Percentiles rank a stretch among this genome's conserved stretches.
phyloP scores from a whole-genome alignment of 2,329 filamentous ascomycete genomes.

The Herpotrichia juniperi region DNA sequence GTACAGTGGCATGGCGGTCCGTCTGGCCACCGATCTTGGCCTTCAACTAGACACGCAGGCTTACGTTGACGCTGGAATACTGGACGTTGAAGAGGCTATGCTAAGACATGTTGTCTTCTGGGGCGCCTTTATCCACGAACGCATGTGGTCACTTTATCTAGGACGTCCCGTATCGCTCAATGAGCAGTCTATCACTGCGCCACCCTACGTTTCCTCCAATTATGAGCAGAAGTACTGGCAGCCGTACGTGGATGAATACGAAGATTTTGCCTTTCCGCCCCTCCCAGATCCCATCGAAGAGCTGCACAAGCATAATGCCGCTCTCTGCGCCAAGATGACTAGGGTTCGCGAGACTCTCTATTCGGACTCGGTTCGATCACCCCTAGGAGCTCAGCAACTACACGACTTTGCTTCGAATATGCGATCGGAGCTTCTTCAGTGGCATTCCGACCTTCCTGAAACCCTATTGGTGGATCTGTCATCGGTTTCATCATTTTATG shows the following conservation, averaged over 20 bases:
- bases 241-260: constrained; percentile 32
- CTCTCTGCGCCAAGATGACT: constrained; percentile 50
- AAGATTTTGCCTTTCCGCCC: constrained; percentile 49
- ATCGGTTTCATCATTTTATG: not conserved
- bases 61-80: constrained; percentile 48
- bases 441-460: not conserved
- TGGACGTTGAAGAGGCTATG: constrained; percentile 48
- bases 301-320: constrained; percentile 51
- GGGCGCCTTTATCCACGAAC: constrained; percentile 51
- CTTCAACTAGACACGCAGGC: constrained; percentile 52
- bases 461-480: not conserved
- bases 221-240: constrained; percentile 11
- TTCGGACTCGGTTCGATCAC: constrained; percentile 11
- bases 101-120: constrained; percentile 51
- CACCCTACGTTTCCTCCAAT: constrained; percentile 24
- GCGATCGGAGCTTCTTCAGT: not conserved
- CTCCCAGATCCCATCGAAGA: constrained; percentile 53
- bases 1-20: constrained; percentile 51
- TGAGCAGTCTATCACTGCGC: constrained; percentile 49
- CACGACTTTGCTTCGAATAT: constrained; percentile 1
- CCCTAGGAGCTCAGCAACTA: not conserved
- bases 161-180: constrained; percentile 52
- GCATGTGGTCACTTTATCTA: constrained; percentile 52
- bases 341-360: constrained; percentile 26
- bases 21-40: constrained; percentile 6